Evolutionary conservation across 163 green algal species (phyloP), one percentile per base, ranked within the genome.

Genomic region (Chlorella variabilis): DNA sequence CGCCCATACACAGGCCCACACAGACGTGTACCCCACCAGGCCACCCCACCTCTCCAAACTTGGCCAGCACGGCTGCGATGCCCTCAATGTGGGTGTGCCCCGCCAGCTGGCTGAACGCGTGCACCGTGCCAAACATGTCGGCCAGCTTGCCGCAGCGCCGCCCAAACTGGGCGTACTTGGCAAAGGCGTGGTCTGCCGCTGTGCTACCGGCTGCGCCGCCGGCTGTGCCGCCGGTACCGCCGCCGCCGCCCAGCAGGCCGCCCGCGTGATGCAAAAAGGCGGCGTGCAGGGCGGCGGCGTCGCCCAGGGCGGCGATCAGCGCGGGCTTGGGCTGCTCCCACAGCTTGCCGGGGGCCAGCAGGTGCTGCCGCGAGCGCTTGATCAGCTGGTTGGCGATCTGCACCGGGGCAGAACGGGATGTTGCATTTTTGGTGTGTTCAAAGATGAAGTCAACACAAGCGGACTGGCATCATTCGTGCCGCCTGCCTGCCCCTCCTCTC

Each of bases 1-100:
- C n/a, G n/a, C n/a, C n/a, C n/a, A n/a, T n/a, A n/a, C n/a, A n/a
- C n/a, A n/a, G n/a, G n/a, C n/a, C n/a, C n/a, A n/a, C n/a, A n/a
- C n/a, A n/a, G n/a, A n/a, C n/a, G n/a, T n/a, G n/a, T n/a, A n/a
- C 92, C 94, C 89, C 81, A 98, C 95, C 63, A 63, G 5, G 9
- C 54, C 18, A 29, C 18, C 94, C 89, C 82, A 98, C 95, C 63
- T 91, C 86, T 54, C 91, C 92, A 71, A 98, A 94, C 54, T 84
- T 90, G 58, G 89, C 88, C 70, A 98, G 94, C 85, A 98, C 94
- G 25, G 87, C 78, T 56, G 89, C 87, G 71, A 96, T 48, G 15
- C 92, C 93, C 54, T 94, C 91, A 36, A 98, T 96, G 89, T 98
- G 94, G 5, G 92, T 97, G 88, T 98, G 94, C 86, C 94, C 83